phyloP scores from a whole-genome alignment of 2,329 filamentous ascomycete species.

The Trichoderma afroharzianum region DNA sequence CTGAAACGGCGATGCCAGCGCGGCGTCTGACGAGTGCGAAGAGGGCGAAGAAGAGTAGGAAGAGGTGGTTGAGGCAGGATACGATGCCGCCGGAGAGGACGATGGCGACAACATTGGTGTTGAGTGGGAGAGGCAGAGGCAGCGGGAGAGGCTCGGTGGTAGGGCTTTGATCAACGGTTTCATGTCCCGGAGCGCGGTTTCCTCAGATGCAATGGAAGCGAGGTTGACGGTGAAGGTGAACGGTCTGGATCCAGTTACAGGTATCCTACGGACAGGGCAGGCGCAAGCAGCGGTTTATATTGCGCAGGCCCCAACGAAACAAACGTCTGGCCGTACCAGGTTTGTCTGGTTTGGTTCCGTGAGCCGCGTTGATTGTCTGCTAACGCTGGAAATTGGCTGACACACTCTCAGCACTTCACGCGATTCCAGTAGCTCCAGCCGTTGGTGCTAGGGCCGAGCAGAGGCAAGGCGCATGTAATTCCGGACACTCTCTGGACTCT shows the following conservation, averaged over 20 bases:
- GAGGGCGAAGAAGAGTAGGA: constrained; percentile 13
- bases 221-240: not conserved
- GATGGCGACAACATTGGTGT: constrained; percentile 8
- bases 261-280: not conserved
- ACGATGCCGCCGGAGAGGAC: constrained; percentile 4
- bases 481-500: not conserved
- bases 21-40: not conserved
- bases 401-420: not conserved
- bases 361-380: constrained; percentile 3
- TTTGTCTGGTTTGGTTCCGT: not conserved
- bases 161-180: constrained; percentile 17
- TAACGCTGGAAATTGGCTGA: constrained; percentile 8
- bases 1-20: not conserved
- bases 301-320: constrained; percentile 3
- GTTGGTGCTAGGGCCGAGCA: not conserved
- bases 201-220: not conserved
- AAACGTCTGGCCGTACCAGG: not conserved
- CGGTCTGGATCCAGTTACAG: not conserved
- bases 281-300: constrained; percentile 10
- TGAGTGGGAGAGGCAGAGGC: not conserved
- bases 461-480: not conserved
- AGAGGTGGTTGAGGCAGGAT: constrained; percentile 4
- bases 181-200: constrained; percentile 5
- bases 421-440: not conserved
- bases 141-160: constrained; percentile 12